phyloP scores from a whole-genome alignment of 192 early-diverging fungal species.

The Coemansia sp. region DNA sequence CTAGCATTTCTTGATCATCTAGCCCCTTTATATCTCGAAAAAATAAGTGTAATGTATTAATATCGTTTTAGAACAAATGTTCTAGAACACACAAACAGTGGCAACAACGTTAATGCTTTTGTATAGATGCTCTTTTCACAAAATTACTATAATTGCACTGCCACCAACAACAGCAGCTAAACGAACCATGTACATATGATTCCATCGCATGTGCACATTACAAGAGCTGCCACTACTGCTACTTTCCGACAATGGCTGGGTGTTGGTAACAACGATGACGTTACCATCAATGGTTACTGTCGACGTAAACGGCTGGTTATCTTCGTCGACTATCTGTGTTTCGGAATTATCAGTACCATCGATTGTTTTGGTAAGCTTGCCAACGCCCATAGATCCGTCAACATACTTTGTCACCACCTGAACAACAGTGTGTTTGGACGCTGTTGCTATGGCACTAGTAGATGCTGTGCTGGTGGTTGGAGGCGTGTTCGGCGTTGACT shows the following conservation, averaged over 20 bases:
- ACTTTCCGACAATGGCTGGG: neutral
- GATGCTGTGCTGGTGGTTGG: neutral
- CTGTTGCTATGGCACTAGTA: neutral
- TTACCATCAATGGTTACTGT: constrained; percentile 30
- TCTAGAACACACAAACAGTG: no score
- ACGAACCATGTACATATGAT: neutral
- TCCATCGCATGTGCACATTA: neutral
- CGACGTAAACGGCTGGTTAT: constrained; percentile 17
- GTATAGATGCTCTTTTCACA: no score
- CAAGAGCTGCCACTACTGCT: neutral
- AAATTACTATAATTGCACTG: neutral
- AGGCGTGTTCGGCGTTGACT: neutral
- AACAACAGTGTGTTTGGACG: constrained; percentile 25
- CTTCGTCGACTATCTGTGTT: neutral
- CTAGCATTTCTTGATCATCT: no score
- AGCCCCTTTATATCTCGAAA: no score
- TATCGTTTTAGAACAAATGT: no score
- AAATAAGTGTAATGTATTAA: no score
- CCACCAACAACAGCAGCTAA: neutral
- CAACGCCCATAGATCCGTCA: constrained; percentile 19
- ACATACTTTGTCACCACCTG: constrained; percentile 30
- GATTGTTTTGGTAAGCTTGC: constrained; percentile 16
- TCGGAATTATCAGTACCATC: constrained; percentile 7
- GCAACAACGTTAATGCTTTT: no score
- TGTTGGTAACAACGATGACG: constrained; percentile 26